Evolutionary conservation across 2,329 filamentous ascomycete genomes (phyloP).

Genomic region (Aplosporella prunicola): DNA sequence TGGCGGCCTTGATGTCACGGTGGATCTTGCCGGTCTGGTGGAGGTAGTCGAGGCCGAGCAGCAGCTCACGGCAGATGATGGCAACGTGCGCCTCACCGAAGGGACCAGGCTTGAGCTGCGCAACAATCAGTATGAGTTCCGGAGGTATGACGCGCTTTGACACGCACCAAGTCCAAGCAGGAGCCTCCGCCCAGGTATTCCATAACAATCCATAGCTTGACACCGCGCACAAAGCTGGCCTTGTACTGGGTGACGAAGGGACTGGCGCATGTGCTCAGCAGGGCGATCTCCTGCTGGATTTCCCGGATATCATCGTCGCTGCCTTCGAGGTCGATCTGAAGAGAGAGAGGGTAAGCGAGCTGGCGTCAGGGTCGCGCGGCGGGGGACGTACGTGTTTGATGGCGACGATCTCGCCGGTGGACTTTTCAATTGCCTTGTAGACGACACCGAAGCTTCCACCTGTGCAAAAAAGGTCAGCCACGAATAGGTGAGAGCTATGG

Average conservation of each 20-base stretch:
- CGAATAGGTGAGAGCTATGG: neutral
- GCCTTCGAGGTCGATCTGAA: constrained; percentile 86
- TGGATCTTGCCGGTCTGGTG: constrained; percentile 94
- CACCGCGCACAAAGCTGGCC: constrained; percentile 87
- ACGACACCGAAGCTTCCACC: constrained; percentile 94
- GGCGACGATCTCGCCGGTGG: constrained; percentile 85
- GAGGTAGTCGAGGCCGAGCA: constrained; percentile 84
- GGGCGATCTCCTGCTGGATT: constrained; percentile 93
- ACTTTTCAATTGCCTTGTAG: constrained; percentile 89
- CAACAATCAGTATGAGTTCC: constrained; percentile 15
- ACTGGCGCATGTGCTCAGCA: constrained; percentile 89
- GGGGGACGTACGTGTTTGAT: constrained; percentile 74
- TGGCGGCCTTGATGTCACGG: constrained; percentile 92
- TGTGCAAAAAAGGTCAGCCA: constrained; percentile 29
- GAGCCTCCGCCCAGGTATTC: constrained; percentile 93
- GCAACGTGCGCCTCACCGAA: constrained; percentile 88
- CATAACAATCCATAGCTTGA: constrained; percentile 99
- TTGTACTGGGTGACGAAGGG: constrained; percentile 94
- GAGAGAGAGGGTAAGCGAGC: constrained; percentile 8
- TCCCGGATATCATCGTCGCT: constrained; percentile 98
- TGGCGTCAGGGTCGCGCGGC: neutral
- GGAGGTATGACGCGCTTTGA: neutral
- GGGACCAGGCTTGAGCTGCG: constrained; percentile 74
- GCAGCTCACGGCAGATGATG: constrained; percentile 84
- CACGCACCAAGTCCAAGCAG: constrained; percentile 75